Percentiles rank a stretch among this genome's conserved stretches.
phyloP scores from a whole-genome alignment of 345 rosid genomes.

The Xanthoceras sorbifolium region DNA sequence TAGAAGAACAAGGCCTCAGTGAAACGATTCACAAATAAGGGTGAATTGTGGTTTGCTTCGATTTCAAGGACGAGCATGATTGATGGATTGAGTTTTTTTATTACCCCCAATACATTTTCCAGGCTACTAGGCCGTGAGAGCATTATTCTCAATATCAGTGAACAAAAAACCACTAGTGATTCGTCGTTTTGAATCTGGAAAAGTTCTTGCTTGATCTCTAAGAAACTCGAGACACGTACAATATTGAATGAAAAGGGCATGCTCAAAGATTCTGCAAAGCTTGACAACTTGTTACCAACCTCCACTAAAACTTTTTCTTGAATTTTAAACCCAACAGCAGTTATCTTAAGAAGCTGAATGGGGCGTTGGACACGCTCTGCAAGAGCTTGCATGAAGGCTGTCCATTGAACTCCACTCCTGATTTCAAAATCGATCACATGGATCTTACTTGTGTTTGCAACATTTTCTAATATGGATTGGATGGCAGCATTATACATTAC shows the following conservation, averaged over 20 bases:
- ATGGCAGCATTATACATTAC: slow-evolving; percentile 40
- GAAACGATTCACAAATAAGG: slow-evolving; percentile 45
- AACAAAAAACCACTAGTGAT: slow-evolving; percentile 31
- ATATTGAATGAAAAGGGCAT: slow-evolving; percentile 38
- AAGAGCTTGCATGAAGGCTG: slow-evolving; percentile 48
- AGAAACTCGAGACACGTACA: slow-evolving; percentile 24
- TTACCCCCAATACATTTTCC: slow-evolving; percentile 43
- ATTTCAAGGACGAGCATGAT: slow-evolving; percentile 48
- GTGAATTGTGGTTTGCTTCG: slow-evolving; percentile 59
- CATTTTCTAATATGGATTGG: slow-evolving; percentile 45
- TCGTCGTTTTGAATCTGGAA: slow-evolving; percentile 38
- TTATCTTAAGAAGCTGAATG: slow-evolving; percentile 40
- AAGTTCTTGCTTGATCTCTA: slow-evolving; percentile 36
- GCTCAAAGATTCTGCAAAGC: slow-evolving; percentile 45
- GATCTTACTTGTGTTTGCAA: slow-evolving; percentile 34
- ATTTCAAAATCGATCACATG: slow-evolving; percentile 57
- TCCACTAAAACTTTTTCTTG: slow-evolving; percentile 24
- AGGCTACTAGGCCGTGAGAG: slow-evolving; percentile 38
- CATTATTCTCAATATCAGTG: slow-evolving; percentile 38
- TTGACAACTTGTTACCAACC: slow-evolving; percentile 36
- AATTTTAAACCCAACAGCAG: slow-evolving; percentile 31
- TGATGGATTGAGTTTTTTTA: slow-evolving; percentile 41
- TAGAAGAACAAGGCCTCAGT: slow-evolving; percentile 53
- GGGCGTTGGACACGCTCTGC: slow-evolving; percentile 25
- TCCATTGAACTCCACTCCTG: slow-evolving; percentile 59